Evolutionary conservation across 2,329 filamentous ascomycete species (phyloP).

Genomic region (Fusarium dlaminii): DNA sequence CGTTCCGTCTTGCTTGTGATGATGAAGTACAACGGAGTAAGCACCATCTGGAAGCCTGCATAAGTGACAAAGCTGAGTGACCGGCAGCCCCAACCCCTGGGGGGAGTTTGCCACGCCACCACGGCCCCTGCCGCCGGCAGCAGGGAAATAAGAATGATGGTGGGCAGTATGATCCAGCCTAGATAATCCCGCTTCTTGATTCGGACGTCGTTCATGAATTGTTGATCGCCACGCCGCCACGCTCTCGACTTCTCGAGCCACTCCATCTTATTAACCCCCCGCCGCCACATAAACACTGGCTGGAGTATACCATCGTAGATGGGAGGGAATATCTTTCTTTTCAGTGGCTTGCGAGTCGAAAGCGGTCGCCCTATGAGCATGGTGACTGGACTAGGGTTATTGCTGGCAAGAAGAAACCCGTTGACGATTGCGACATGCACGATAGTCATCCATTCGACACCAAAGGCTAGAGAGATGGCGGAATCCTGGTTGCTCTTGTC

Average conservation of each 20-base stretch:
- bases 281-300: neutral
- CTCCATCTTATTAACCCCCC: neutral
- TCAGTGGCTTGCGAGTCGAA: accelerated
- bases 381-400: neutral
- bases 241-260: neutral
- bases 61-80: neutral
- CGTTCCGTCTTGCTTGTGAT: accelerated
- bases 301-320: neutral
- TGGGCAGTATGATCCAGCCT: neutral
- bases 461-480: neutral
- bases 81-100: neutral
- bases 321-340: neutral
- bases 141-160: neutral
- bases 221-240: neutral
- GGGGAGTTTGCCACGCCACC: neutral
- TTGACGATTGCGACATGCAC: neutral
- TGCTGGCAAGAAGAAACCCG: neutral
- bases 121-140: neutral
- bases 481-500: neutral
- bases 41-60: neutral
- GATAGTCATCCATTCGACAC: neutral
- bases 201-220: neutral
- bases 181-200: neutral
- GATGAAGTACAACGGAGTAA: neutral
- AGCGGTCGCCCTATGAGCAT: neutral